Percentiles rank a stretch among this genome's conserved stretches.
These are phyloP conservation scores for Metschnikowia lachancei DNA, from an alignment of 805 yeast genomes.

Conservation along the genomic window DNA sequence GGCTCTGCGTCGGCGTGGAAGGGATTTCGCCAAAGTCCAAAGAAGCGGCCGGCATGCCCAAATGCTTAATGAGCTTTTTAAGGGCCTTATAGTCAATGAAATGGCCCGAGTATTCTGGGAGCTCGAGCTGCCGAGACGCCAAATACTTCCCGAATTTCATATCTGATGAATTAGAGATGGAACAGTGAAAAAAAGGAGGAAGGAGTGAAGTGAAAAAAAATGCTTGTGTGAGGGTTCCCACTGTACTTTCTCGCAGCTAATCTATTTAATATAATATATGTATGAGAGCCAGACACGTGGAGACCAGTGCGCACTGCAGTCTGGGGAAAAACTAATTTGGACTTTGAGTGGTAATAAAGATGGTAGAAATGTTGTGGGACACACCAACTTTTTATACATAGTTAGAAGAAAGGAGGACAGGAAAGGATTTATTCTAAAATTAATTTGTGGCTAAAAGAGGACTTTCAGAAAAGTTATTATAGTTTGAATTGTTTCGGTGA, in stretches of 20 bases:
- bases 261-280: conserved; percentile 1
- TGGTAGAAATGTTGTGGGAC: too few species aligned
- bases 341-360: too few species aligned
- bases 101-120: conserved; percentile 92
- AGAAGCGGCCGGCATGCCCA: conserved; percentile 48
- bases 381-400: too few species aligned
- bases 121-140: conserved; percentile 89
- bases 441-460: too few species aligned
- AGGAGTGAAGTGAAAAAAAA: not conserved
- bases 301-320: conserved; percentile 6
- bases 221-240: not conserved
- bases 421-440: too few species aligned
- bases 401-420: too few species aligned
- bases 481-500: too few species aligned
- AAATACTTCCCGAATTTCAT: conserved; percentile 93
- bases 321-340: conserved; percentile 6
- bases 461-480: too few species aligned
- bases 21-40: conserved; percentile 17
- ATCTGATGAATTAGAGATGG: too few species aligned
- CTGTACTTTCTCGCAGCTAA: not conserved
- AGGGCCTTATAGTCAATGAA: conserved; percentile 93
- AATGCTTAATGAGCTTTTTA: conserved; percentile 84
- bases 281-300: conserved; percentile 7
- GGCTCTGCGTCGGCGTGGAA: conserved; percentile 27
- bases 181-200: too few species aligned